Percentiles rank a stretch among this genome's conserved stretches.
Evolutionary conservation across 2,329 filamentous ascomycete species (phyloP).

Genomic region (Lasiodiplodia theobromae): DNA sequence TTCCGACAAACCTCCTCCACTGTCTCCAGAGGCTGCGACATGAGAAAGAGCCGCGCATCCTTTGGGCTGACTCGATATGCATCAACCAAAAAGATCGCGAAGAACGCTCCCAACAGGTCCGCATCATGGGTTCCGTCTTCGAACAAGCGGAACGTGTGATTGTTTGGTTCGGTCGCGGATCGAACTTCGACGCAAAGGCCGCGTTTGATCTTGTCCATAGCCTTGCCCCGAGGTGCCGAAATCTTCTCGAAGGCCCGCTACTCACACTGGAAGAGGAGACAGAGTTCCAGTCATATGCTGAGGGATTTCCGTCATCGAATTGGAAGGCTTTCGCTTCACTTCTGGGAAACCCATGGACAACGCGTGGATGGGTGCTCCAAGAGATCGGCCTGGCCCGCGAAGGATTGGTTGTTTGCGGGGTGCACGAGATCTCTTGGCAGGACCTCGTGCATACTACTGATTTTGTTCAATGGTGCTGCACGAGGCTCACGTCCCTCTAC

Average conservation of each 20-base stretch:
- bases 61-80: conserved; percentile 32
- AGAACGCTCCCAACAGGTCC: conserved; percentile 29
- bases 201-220: not conserved
- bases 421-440: not conserved
- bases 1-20: not conserved
- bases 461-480: not conserved
- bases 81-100: conserved; percentile 29
- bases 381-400: not conserved
- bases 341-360: not conserved
- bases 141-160: conserved; percentile 16
- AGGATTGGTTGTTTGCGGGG: not conserved
- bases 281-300: not conserved
- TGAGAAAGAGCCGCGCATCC: not conserved
- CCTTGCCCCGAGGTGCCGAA: not conserved
- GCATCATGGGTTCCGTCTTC: conserved; percentile 29
- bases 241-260: not conserved
- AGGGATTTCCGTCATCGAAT: not conserved
- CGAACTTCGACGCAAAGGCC: not conserved
- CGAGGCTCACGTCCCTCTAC: not conserved
- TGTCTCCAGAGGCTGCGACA: not conserved
- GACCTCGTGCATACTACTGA: not conserved
- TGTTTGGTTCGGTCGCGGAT: conserved; percentile 25
- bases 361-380: not conserved
- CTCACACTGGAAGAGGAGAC: not conserved
- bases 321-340: not conserved